Conservation (phyloP, 225 moss, liverwort and hornwort species). For the Takakia lepidozioides region DNA sequence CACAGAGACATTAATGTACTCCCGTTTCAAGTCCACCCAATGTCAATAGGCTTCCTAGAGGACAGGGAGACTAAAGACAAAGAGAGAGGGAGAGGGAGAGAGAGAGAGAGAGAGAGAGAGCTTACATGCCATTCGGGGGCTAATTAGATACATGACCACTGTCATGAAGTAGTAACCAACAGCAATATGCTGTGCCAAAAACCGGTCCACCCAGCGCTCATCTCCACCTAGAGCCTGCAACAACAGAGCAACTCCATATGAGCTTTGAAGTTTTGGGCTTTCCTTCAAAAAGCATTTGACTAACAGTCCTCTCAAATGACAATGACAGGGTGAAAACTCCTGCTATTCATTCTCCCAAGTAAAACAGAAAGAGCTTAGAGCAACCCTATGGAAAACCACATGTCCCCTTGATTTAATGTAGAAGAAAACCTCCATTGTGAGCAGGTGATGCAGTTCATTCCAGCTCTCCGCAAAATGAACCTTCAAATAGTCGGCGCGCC, state of each 20-base stretch:
- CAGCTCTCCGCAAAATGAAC: slow-evolving; percentile 95
- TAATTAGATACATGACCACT: slow-evolving; percentile 72
- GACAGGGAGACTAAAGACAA: background rate
- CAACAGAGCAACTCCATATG: no score
- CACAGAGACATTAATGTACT: no score
- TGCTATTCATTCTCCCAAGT: no score
- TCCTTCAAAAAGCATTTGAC: no score
- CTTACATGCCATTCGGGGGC: slow-evolving; percentile 93
- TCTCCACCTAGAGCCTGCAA: slow-evolving; percentile 75
- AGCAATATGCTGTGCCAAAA: slow-evolving; percentile 81
- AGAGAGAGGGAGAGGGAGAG: background rate
- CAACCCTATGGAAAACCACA: no score
- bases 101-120: background rate
- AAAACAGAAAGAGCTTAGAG: no score
- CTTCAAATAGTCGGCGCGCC: slow-evolving; percentile 82
- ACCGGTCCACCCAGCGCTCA: slow-evolving; percentile 79
- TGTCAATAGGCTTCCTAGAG: no score
- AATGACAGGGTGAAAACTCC: no score
- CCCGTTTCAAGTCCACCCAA: no score
- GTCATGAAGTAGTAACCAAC: slow-evolving; percentile 82
- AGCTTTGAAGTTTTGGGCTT: no score
- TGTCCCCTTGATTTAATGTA: no score
- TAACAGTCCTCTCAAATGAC: no score
- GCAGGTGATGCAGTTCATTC: slow-evolving; percentile 91
- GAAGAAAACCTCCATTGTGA: slow-evolving; percentile 94